Evolutionary conservation across 1,284 basidiomycete species (phyloP).

Genomic region (Puccinia polysora): DNA sequence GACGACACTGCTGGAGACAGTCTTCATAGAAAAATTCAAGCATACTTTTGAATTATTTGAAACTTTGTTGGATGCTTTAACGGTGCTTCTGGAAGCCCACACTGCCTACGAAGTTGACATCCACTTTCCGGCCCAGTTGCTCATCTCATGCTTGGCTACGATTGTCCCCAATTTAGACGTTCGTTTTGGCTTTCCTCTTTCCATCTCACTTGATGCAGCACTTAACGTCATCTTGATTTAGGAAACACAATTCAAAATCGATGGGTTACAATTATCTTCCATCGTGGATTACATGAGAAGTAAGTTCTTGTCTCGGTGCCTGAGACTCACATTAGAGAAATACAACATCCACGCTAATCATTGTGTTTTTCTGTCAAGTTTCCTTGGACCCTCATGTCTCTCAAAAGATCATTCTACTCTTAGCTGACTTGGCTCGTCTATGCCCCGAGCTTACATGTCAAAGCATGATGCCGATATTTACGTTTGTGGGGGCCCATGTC

Average conservation of each 20-base stretch:
- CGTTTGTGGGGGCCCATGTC: constrained; percentile 95
- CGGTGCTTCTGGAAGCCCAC: constrained; percentile 16
- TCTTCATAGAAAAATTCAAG: constrained; percentile 34
- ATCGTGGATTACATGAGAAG: constrained; percentile 44
- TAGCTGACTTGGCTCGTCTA: constrained; percentile 75
- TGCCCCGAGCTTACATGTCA: constrained; percentile 85
- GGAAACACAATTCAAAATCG: constrained; percentile 29
- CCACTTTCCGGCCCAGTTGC: constrained; percentile 32
- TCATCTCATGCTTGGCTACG: constrained; percentile 27
- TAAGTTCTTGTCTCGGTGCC: constrained; percentile 1
- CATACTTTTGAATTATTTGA: constrained; percentile 35
- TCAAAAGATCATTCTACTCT: constrained; percentile 84
- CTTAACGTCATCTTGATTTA: background rate
- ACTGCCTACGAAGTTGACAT: constrained; percentile 31
- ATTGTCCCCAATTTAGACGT: constrained; percentile 23
- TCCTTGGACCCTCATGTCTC: constrained; percentile 90
- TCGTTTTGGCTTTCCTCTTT: constrained; percentile 1
- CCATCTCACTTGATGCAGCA: background rate
- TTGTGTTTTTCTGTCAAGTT: too few species aligned
- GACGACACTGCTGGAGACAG: constrained; percentile 16
- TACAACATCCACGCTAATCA: too few species aligned
- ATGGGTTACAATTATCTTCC: constrained; percentile 25
- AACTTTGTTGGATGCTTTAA: constrained; percentile 20
- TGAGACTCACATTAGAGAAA: too few species aligned
- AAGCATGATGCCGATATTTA: constrained; percentile 97